These are phyloP conservation scores for Debaryomyces coudertii DNA, from an alignment of 1,139 yeast species.

Conservation along the genomic window DNA sequence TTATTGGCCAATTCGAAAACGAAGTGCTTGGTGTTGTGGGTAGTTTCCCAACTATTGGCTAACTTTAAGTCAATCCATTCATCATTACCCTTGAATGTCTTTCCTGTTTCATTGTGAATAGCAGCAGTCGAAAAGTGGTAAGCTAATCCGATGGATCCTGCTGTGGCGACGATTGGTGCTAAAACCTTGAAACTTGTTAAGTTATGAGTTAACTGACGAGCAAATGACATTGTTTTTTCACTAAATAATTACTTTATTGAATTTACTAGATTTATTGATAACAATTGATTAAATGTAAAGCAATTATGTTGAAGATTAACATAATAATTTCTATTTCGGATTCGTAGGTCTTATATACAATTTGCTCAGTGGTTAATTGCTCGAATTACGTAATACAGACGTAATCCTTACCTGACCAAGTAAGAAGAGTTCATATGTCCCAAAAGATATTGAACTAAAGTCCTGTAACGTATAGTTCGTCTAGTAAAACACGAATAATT, in stretches of 20 bases:
- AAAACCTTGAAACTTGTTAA: conserved; percentile 31
- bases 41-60: conserved; percentile 55
- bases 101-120: conserved; percentile 52
- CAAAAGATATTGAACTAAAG: not conserved
- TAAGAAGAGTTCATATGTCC: conserved; percentile 1
- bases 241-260: not conserved
- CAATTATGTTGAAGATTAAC: not conserved
- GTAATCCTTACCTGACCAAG: not conserved
- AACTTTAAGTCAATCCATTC: conserved; percentile 84
- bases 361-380: conserved; percentile 2
- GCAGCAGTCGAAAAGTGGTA: conserved; percentile 39
- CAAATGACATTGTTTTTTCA: conserved; percentile 18
- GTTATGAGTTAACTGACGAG: conserved; percentile 22
- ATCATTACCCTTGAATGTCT: conserved; percentile 68
- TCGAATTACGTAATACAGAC: conserved; percentile 4
- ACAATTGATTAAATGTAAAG: not conserved
- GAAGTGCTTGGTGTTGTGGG: conserved; percentile 68
- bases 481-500: not conserved
- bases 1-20: conserved; percentile 70
- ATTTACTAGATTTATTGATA: not conserved
- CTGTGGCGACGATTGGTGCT: conserved; percentile 47
- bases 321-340: not conserved
- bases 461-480: not conserved
- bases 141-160: conserved; percentile 57
- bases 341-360: not conserved